Base-by-base conservation (phyloP, 164 flowering plant genomes). In the Vitis vinifera region DNA sequence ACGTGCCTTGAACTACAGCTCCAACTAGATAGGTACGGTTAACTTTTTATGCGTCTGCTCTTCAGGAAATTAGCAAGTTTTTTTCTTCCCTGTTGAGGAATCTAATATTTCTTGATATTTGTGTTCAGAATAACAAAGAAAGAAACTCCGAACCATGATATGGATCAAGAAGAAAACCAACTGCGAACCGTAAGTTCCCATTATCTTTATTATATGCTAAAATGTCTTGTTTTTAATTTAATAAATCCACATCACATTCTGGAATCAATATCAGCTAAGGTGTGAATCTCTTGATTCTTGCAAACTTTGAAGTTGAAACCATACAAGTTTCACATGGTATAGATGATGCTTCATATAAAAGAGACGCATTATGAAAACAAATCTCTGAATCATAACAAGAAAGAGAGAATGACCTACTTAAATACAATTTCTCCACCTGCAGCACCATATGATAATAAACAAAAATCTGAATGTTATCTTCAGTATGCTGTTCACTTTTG, bases 1-100 rank as follows among this genome's bases (percentile, higher is more conserved):
- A 68, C 71, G 11, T 76, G 75, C 71, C 72, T 76, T 44, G 83
- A 81, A 15, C 73, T 76, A 13, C 84, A 76, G 73, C 74, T 81
- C 58, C 82, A 81, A 63, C 78, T 71, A 44, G 77, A 75, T 62
- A 78, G 83, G 86, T 82, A 19, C 8, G 13, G 15, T 15, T 19
- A 14, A 52, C 13, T 55, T 13, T 55, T 29, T 59, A 9, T 68
- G 2, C n/a, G 1, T 10, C 10, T 63, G 12, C 15, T 3, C 58
- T 52, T 31, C 52, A 9, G 44, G 7, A 30, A 19, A 14, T 1
- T 1, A 51, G 51, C 37, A 9, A 15, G 53, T 47, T 15, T 31
- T 19, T 30, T 4, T 12, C 16, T 59, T 13, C n/a, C 29, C 29
- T 12, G 7, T 37, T 52, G 66, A 65, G 44, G 30, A 11, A 49